Percentiles rank a stretch among this genome's conserved stretches.
phyloP scores from a whole-genome alignment of 192 early-diverging fungal species.

The Coemansia reversa region DNA sequence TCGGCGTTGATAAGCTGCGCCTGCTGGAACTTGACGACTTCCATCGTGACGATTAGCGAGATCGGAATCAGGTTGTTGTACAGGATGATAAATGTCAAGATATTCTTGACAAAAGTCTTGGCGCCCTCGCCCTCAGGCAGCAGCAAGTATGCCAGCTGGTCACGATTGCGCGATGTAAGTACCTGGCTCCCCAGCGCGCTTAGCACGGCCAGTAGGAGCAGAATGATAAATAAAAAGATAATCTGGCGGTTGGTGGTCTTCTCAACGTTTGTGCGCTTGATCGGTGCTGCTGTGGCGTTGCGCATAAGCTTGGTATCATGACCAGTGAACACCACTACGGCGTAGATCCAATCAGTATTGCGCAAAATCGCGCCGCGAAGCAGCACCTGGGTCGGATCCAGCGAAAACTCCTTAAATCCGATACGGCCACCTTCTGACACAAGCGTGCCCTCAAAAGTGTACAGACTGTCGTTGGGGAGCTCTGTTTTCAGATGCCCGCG shows the following conservation, averaged over 20 bases:
- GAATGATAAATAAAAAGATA: conserved; percentile 85
- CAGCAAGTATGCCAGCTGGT: conserved; percentile 54
- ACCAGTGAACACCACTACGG: conserved; percentile 91
- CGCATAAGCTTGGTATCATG: conserved; percentile 98
- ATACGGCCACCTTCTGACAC: conserved; percentile 47
- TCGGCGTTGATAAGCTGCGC: conserved; percentile 87
- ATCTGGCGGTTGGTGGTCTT: conserved; percentile 92
- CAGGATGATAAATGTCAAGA: conserved; percentile 96
- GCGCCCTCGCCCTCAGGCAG: conserved; percentile 33
- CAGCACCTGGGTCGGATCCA: conserved; percentile 92
- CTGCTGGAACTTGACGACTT: conserved; percentile 93
- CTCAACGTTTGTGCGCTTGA: conserved; percentile 90
- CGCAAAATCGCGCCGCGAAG: conserved; percentile 90
- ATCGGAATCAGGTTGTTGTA: conserved; percentile 99
- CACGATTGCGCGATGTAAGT: conserved; percentile 53
- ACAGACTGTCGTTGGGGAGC: conserved; percentile 93
- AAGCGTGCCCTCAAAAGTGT: conserved; percentile 84
- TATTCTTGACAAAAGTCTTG: conserved; percentile 79
- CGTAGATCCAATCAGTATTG: conserved; percentile 95
- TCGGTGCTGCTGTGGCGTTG: conserved; percentile 89
- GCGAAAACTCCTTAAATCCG: conserved; percentile 66
- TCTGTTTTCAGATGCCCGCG: conserved; percentile 85
- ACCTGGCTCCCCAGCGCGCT: conserved; percentile 82
- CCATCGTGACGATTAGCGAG: conserved; percentile 98
- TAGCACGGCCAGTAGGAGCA: conserved; percentile 79